phyloP scores from a whole-genome alignment of 2,329 filamentous ascomycete species.

The Diplodia seriata region DNA sequence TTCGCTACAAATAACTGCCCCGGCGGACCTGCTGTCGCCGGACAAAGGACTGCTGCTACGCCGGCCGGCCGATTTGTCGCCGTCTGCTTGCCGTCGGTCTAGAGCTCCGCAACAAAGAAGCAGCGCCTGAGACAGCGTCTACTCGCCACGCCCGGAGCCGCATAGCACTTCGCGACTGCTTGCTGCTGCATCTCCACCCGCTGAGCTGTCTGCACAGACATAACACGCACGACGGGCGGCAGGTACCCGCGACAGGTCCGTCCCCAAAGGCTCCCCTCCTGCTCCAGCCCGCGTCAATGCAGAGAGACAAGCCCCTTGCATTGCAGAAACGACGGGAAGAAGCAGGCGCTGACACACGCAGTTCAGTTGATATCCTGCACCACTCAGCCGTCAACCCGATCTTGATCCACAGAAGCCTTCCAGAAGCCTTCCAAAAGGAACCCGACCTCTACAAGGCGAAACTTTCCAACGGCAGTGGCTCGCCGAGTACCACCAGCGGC shows the following conservation, averaged over 20 bases:
- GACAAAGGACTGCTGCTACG: constrained; percentile 48
- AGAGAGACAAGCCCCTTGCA: constrained; percentile 44
- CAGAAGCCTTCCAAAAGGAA: constrained; percentile 36
- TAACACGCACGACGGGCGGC: constrained; percentile 41
- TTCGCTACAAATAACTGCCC: constrained; percentile 50
- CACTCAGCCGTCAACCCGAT: constrained; percentile 21
- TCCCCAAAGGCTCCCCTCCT: constrained; percentile 39
- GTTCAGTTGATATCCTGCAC: constrained; percentile 29
- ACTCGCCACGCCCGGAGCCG: constrained; percentile 42
- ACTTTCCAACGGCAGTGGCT: constrained; percentile 23
- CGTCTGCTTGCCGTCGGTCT: constrained; percentile 38
- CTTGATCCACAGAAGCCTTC: constrained; percentile 35
- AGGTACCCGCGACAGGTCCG: constrained; percentile 47
- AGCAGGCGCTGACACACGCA: constrained; percentile 21
- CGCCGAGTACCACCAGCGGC: constrained; percentile 19
- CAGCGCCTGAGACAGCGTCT: constrained; percentile 42
- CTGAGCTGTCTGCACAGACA: constrained; percentile 33
- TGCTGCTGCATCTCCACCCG: constrained; percentile 36
- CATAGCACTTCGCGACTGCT: constrained; percentile 40
- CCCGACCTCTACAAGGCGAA: constrained; percentile 32
- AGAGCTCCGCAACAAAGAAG: constrained; percentile 45
- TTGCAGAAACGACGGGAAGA: constrained; percentile 17
- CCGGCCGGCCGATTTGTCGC: constrained; percentile 41
- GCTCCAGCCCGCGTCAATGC: constrained; percentile 43
- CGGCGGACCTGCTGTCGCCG: constrained; percentile 39